Evolutionary conservation across 352 stramenopile species (phyloP).

Genomic region (Ophiocytium majus): DNA sequence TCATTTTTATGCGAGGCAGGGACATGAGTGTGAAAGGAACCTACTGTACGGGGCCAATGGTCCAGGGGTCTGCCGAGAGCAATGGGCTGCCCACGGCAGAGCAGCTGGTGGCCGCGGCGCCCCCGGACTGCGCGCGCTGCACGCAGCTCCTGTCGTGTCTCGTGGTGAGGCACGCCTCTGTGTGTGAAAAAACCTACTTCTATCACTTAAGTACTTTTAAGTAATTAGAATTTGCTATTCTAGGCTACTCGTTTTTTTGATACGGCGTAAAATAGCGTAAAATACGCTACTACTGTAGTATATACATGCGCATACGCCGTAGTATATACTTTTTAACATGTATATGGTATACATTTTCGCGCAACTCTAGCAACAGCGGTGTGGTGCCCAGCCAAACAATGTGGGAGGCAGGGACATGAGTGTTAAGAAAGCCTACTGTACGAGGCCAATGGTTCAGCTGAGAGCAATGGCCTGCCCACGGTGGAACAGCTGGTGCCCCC

Average conservation of each 20-base stretch:
- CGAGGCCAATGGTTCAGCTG: constrained; percentile 10
- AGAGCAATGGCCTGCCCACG: constrained; percentile 21
- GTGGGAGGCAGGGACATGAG: background rate
- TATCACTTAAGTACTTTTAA: background rate
- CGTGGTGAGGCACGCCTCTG: background rate
- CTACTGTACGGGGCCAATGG: background rate
- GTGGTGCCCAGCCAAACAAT: too few species aligned
- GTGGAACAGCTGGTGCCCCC: constrained; percentile 24
- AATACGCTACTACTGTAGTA: too few species aligned
- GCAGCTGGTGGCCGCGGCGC: constrained; percentile 27
- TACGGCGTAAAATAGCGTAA: too few species aligned
- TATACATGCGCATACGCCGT: too few species aligned
- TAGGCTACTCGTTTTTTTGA: background rate
- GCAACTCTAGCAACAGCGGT: too few species aligned
- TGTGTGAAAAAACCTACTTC: background rate
- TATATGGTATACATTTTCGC: too few species aligned
- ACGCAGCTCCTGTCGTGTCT: constrained; percentile 16
- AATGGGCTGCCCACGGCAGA: constrained; percentile 26
- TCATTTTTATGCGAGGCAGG: background rate
- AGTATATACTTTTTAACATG: too few species aligned
- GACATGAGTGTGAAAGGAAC: background rate
- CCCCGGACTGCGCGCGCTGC: constrained; percentile 14
- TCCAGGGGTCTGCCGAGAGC: background rate
- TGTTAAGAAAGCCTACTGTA: background rate
- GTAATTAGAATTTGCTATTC: background rate